Conservation (phyloP, 2,329 filamentous ascomycete species). For the Fusarium floridanum region DNA sequence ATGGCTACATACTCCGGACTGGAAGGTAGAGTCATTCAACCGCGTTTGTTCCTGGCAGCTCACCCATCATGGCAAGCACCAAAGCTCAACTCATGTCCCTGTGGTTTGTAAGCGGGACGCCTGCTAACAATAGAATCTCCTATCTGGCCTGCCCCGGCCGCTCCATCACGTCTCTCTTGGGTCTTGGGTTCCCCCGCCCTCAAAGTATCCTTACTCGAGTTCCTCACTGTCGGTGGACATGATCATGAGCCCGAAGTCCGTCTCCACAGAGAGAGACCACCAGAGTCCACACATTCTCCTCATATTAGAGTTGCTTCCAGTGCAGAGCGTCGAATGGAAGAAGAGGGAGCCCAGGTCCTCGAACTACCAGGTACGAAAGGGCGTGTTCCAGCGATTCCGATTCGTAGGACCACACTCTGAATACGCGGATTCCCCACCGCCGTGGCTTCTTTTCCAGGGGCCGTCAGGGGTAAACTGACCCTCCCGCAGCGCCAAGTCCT, state of each 20-base stretch:
- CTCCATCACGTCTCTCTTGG: background rate
- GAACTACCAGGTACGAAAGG: constrained; percentile 10
- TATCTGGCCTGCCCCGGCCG: background rate
- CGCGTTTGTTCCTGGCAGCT: background rate
- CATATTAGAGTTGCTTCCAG: constrained; percentile 4
- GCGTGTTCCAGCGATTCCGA: constrained; percentile 21
- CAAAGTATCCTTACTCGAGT: background rate
- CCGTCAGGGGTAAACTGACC: constrained; percentile 33
- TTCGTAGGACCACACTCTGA: constrained; percentile 16
- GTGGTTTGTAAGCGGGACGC: constrained; percentile 3
- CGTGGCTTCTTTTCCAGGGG: constrained; percentile 28
- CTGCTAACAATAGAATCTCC: background rate
- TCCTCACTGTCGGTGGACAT: background rate
- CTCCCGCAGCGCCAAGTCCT: constrained; percentile 33
- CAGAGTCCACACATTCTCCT: background rate
- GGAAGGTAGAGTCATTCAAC: background rate
- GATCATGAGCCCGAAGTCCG: background rate
- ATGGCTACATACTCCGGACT: background rate
- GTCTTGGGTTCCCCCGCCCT: background rate
- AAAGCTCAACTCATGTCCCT: background rate
- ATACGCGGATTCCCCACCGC: constrained; percentile 29
- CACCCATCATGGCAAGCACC: background rate
- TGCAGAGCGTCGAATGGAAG: background rate
- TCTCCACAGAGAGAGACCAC: background rate
- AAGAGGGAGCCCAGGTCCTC: background rate